Base-by-base conservation (phyloP, 768 basidiomycete species). In the Daedaleopsis sinensis region DNA sequence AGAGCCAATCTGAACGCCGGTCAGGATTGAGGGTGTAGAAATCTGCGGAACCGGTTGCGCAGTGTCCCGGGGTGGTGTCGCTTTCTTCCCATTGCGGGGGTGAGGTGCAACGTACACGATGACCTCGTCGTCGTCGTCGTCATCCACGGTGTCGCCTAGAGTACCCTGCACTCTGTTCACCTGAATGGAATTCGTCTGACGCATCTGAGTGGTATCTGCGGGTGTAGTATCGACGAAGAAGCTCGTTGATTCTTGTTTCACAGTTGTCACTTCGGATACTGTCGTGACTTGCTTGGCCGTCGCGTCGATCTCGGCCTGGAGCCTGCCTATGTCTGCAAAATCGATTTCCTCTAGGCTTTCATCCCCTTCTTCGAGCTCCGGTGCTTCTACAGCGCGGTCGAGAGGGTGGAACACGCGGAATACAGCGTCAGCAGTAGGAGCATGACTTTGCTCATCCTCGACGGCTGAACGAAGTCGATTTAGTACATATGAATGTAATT, bases 51-150 rank as follows among this genome's bases (percentile, higher is more conserved):
- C 27, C 12, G 27, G 36, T 16, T 32, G 21, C 0, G 23, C 36
- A 9, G 7, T 15, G 5, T 67, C 62, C 10, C 58, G 59, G 1
- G 67, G 67, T 6, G 63, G n/a, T 44, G 58, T 10, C 11, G 67
- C 52, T 19, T 43, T 7, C 23, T 46, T 56, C 9, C 39, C 52
- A 19, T 66, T 66, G 1, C 88, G 83, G 5, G 90, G 90, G 67
- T 89, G 83, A 0, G 91, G 90, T 0, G 90, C 89, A 24, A 85
- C 86, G 67, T 92, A 92, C 11, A 93, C 90, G 57, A 93, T 91
- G 5, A 83, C 69, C 58, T 93, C 91, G n/a, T 68, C 66, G 24
- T 58, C 66, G 24, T 58, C 58, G 49, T 59, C 61, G 21, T 35
- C 37, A 16, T 10, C 11, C 13, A 18, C 21, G 50, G 57, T 27